A percentile compares a stretch with the other conserved stretches of the same genome.
Evolutionary conservation across 768 basidiomycete species (phyloP).

Genomic region (Xanthoconium purpureum): DNA sequence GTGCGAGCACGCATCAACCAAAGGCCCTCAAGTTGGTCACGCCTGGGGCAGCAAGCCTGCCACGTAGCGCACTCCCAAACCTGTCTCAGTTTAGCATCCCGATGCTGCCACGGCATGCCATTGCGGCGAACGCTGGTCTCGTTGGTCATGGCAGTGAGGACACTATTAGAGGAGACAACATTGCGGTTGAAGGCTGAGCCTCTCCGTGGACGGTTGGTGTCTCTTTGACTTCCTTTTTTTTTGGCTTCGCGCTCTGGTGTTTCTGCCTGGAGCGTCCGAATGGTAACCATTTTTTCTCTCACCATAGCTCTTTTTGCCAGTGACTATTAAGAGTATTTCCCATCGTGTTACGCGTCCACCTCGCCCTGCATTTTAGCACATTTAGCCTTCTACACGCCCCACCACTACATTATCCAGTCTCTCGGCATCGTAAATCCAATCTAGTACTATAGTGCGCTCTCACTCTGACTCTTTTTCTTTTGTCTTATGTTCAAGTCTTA

Average conservation of each 20-base stretch:
- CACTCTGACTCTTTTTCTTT: background rate
- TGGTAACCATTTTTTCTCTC: background rate
- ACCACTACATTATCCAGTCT: slow-evolving; percentile 27
- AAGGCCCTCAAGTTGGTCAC: slow-evolving; percentile 38
- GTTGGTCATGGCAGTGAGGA: slow-evolving; percentile 17
- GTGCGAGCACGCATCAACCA: slow-evolving; percentile 52
- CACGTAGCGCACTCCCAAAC: slow-evolving; percentile 54
- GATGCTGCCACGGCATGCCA: slow-evolving; percentile 22
- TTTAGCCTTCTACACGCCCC: slow-evolving; percentile 7
- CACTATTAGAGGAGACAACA: slow-evolving; percentile 9
- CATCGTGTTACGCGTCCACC: slow-evolving; percentile 6
- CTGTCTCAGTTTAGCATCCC: slow-evolving; percentile 46
- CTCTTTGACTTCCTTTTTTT: background rate
- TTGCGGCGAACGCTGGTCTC: background rate
- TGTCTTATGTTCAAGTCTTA: too few species aligned
- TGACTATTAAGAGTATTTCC: slow-evolving; percentile 18
- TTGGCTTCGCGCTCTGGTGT: background rate
- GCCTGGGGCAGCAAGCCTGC: slow-evolving; percentile 32
- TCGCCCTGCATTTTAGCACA: slow-evolving; percentile 20
- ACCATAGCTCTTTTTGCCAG: background rate
- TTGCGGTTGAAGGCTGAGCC: slow-evolving; percentile 33
- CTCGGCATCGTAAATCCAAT: slow-evolving; percentile 26
- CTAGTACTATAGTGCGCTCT: slow-evolving; percentile 24
- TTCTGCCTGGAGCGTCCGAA: background rate
- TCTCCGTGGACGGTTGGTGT: slow-evolving; percentile 17